Evolutionary conservation across 495 filamentous ascomycete species (phyloP).

Genomic region (Lasiosphaeria miniovina): DNA sequence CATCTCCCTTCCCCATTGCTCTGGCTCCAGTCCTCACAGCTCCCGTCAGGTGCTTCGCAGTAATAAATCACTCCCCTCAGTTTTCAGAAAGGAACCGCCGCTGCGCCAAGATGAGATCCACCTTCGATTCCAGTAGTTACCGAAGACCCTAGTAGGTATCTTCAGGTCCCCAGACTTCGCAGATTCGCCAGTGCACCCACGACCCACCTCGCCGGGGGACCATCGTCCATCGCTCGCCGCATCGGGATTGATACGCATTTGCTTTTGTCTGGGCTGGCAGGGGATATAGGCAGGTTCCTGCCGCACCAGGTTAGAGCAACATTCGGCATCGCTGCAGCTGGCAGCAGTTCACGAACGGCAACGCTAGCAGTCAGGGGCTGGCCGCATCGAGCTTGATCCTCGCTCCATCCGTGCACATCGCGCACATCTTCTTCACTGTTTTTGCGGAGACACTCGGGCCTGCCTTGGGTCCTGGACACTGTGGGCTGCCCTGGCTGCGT

Average conservation of each 20-base stretch:
- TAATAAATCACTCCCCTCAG: too few relatives aligned
- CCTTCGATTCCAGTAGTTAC: too few relatives aligned
- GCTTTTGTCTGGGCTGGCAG: constrained; percentile 10
- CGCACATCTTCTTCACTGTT: constrained; percentile 19
- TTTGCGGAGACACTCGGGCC: constrained; percentile 15
- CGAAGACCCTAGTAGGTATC: too few relatives aligned
- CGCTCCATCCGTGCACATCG: constrained; percentile 25
- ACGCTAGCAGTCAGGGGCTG: constrained; percentile 15
- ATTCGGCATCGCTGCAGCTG: constrained; percentile 15
- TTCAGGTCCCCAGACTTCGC: too few relatives aligned
- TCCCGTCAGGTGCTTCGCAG: too few relatives aligned
- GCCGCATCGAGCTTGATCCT: constrained; percentile 24
- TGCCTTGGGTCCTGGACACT: neutral
- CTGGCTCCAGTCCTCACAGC: too few relatives aligned
- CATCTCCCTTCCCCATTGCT: too few relatives aligned
- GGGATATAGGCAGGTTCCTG: constrained; percentile 12
- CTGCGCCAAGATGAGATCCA: too few relatives aligned
- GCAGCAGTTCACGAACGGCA: constrained; percentile 15
- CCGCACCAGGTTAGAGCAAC: constrained; percentile 14
- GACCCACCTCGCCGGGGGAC: too few relatives aligned
- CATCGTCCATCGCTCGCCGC: constrained; percentile 3
- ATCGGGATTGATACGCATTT: constrained; percentile 15
- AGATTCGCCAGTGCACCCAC: too few relatives aligned
- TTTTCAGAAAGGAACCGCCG: too few relatives aligned
- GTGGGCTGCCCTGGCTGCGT: neutral